A percentile compares a stretch with the other conserved stretches of the same genome.
Conservation (phyloP, 2,329 filamentous ascomycete genomes). For the Sporothrix curviconia region DNA sequence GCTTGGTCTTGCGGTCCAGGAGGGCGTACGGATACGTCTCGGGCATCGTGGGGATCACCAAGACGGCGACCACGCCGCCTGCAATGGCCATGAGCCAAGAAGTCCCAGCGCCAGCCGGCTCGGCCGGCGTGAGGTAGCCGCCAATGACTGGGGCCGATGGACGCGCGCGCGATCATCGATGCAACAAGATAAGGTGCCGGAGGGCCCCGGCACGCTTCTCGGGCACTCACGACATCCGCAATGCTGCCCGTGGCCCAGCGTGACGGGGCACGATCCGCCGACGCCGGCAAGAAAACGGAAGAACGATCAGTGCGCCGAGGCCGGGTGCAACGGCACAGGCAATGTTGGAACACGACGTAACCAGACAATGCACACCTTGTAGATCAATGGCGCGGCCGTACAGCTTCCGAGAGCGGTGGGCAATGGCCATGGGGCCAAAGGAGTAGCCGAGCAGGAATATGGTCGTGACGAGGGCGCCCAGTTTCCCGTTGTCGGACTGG, state of each 20-base stretch:
- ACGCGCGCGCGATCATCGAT: conserved; percentile 36
- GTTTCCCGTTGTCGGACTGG: conserved; percentile 38
- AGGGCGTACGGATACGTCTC: conserved; percentile 21
- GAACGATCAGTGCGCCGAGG: conserved; percentile 43
- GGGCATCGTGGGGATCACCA: conserved; percentile 5
- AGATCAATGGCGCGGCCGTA: conserved; percentile 47
- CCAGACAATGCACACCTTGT: conserved; percentile 31
- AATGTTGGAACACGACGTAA: conserved; percentile 41
- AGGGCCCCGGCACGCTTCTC: conserved; percentile 53
- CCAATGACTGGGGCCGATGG: conserved; percentile 40
- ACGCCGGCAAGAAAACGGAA: conserved; percentile 60
- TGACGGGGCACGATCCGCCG: conserved; percentile 59
- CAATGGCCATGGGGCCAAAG: conserved; percentile 50
- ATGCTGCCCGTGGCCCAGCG: conserved; percentile 63
- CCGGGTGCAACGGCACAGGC: conserved; percentile 46
- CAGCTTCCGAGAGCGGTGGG: conserved; percentile 53
- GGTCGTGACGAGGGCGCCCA: conserved; percentile 60
- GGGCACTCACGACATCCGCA: conserved; percentile 52
- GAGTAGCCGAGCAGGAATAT: conserved; percentile 60
- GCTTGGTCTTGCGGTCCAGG: conserved; percentile 29
- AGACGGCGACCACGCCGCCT: conserved; percentile 4
- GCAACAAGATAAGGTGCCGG: conserved; percentile 36
- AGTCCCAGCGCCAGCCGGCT: conserved; percentile 43
- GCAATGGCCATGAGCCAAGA: conserved; percentile 37
- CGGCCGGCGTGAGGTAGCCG: conserved; percentile 34